Conservation (phyloP, 768 basidiomycete genomes). For the Russula lepida region DNA sequence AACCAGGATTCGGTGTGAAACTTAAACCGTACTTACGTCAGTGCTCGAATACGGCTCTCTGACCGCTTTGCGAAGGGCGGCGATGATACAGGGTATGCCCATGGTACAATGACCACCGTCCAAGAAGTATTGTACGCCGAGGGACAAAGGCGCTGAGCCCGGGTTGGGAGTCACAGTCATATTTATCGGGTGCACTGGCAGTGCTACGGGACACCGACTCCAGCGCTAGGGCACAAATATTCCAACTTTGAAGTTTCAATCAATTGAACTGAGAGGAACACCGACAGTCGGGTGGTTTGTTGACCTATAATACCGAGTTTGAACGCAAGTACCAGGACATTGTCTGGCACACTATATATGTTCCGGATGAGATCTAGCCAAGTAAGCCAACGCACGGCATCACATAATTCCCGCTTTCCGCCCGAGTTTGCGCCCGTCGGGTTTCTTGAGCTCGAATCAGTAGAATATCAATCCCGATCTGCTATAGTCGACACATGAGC, state of each 20-base stretch:
- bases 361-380: too few species aligned
- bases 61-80: too few species aligned
- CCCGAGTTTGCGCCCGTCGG: too few species aligned
- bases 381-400: too few species aligned
- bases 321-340: too few species aligned
- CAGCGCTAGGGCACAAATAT: background rate
- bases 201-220: background rate
- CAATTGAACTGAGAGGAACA: background rate
- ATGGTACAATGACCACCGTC: background rate
- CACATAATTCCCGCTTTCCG: too few species aligned
- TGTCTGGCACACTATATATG: too few species aligned
- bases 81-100: background rate
- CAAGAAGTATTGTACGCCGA: background rate
- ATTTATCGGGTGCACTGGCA: background rate
- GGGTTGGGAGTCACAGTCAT: background rate
- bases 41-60: background rate
- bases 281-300: background rate
- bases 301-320: too few species aligned
- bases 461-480: too few species aligned
- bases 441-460: too few species aligned
- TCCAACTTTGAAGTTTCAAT: background rate
- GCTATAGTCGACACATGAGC: too few species aligned
- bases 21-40: background rate
- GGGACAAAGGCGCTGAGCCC: background rate
- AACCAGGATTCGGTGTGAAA: background rate